These are phyloP conservation scores for Coemansia sp. DNA, from an alignment of 192 early-diverging fungal species.

Conservation along the genomic window DNA sequence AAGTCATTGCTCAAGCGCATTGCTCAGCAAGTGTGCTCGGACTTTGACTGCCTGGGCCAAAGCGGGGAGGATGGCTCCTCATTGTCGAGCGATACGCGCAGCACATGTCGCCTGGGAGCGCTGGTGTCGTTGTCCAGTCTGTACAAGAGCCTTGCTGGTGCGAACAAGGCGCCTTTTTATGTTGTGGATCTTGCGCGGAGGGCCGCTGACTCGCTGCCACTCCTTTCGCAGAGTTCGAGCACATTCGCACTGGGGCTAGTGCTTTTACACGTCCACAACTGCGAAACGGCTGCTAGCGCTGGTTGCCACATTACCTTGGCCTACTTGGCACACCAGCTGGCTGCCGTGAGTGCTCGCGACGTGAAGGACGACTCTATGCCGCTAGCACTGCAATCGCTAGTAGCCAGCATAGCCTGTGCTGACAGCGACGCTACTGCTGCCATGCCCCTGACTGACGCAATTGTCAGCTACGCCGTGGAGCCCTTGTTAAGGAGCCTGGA, in stretches of 20 bases:
- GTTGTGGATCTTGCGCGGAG: background rate
- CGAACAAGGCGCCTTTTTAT: background rate
- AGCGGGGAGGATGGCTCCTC: background rate
- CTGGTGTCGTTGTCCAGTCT: slow-evolving; percentile 11
- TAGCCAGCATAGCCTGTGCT: slow-evolving; percentile 1
- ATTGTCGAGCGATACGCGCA: background rate
- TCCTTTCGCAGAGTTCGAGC: background rate
- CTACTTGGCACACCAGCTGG: slow-evolving; percentile 14
- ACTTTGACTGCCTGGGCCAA: background rate
- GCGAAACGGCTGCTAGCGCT: background rate
- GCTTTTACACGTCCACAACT: slow-evolving; percentile 7
- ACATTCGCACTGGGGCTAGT: slow-evolving; percentile 14
- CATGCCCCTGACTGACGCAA: background rate
- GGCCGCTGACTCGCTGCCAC: background rate
- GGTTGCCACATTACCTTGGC: slow-evolving; percentile 9
- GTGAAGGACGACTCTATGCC: background rate
- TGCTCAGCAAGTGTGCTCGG: background rate
- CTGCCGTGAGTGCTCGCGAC: background rate
- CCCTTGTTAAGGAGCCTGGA: slow-evolving; percentile 31
- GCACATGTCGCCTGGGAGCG: slow-evolving; percentile 8
- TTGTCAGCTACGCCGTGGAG: slow-evolving; percentile 18
- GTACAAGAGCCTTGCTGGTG: background rate
- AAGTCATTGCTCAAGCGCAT: slow-evolving; percentile 10
- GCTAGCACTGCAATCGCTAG: slow-evolving; percentile 14
- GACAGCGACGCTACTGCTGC: background rate